Base-by-base conservation (phyloP, 208 protist genomes). In the Trichomonas tenax region DNA sequence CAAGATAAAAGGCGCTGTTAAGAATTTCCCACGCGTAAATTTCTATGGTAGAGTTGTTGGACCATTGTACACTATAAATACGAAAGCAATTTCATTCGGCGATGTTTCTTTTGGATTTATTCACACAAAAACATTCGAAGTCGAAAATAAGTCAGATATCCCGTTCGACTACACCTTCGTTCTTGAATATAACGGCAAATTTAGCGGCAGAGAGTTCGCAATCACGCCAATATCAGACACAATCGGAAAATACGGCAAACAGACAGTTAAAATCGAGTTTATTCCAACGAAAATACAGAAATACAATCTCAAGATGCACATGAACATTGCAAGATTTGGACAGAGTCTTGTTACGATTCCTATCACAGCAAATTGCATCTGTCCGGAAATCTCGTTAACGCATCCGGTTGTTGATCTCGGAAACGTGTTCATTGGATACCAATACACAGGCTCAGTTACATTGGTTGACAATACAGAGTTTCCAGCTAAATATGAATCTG, bases 401-500 rank as follows among this genome's bases (percentile, higher is more conserved):
- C 45, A 93, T 38, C 0, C n/a, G 10, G 31, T 17, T 41, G 45
- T 93, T n/a, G 40, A 48, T 10, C 44, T 93, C 41, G 86, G 86
- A n/a, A 41, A 93, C 8, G 45, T 93, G 10, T 93, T 93, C 15
- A 93, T 93, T 26, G 44, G 44, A 8, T 38, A 51, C n/a, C 40
- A 26, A 17, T 93, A 51, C 36, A 38, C 11, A 38, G 17, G 40
- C 11, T 58, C 44, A 36, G 40, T 93, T 11, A 34, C 15, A 21
- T 15, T 93, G 3, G 86, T 51, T 38, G 44, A 93, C 51, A 44
- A 93, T 34, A 93, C 86, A 1, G 44, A 93, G 15, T 93, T 51
- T 93, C 86, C 86, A 51, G 86, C 86, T 0, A 93, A 93, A 93
- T 93, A 26, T 38, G 86, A 93, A 93, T 58, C 38, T 38, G 45